Evolutionary conservation across 73 alveolate genomes (phyloP), one percentile per base, ranked within the genome.

Genomic region (Paramecium caudatum): DNA sequence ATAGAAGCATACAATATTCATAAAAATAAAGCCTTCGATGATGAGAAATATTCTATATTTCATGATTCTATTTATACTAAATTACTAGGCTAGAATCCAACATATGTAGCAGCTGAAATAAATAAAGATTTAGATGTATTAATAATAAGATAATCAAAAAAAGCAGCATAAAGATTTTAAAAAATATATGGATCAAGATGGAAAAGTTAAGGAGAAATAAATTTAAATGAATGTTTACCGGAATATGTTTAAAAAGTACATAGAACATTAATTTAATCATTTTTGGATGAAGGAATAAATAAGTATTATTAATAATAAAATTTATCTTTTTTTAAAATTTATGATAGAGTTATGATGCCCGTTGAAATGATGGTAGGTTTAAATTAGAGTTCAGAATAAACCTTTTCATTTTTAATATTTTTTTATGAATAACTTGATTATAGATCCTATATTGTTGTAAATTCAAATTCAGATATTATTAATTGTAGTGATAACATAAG

Each of bases 251-350:
- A 15, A 7, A 33, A 65, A 65, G 32, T 25, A 4, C 83, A 65
- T 65, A 30, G 49, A 30, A 33, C 47, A 33, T 43, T 65, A 3
- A 33, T 30, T 65, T 46, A 65, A 15, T n/a, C 27, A 10, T 65
- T 65, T 30, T 65, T 65, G 10, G 83, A 65, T 65, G 49, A 65
- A 65, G 83, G 83, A 65, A 33, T 27, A 30, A 65, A 65, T 65
- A 65, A 65, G n/a, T 65, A 33, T 36, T 65, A 65, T 65, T 65
- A 65, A 33, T 3, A 33, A 65, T 65, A 65, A 43, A 33, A 33
- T 13, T 21, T 65, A 9, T 30, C 83, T 25, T 65, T 65, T 65
- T 3, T 65, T 12, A 33, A 65, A 65, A 3, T 36, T 0, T 32
- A 1, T 5, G 49, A 65, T 65, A 33, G 17, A 36, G 34, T 65